These are phyloP conservation scores for Knoxdaviesia proteae DNA, from an alignment of 2,329 filamentous ascomycete species.

Conservation along the genomic window DNA sequence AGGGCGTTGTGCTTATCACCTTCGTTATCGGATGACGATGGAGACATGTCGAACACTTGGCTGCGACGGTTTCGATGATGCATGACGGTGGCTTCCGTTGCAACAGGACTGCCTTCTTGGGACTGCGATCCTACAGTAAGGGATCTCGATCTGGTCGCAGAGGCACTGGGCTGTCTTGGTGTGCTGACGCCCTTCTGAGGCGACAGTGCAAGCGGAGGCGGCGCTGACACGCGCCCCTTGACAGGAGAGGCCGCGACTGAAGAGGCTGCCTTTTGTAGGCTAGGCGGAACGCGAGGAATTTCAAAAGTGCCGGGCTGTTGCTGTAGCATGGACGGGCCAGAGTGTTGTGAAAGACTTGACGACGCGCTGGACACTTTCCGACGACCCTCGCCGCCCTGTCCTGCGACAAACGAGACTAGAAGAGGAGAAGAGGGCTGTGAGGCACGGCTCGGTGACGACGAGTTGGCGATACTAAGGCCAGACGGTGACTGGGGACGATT, in stretches of 20 bases:
- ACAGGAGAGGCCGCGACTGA: conserved; percentile 32
- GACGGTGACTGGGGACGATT: conserved; percentile 78
- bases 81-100: conserved; percentile 44
- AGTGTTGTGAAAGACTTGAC: conserved; percentile 64
- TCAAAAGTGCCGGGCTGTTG: conserved; percentile 34
- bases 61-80: conserved; percentile 79
- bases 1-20: conserved; percentile 79
- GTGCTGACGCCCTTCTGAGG: conserved; percentile 43
- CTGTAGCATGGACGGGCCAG: conserved; percentile 43
- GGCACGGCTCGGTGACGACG: conserved; percentile 58
- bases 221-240: conserved; percentile 31
- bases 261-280: conserved; percentile 38
- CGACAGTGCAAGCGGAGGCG: conserved; percentile 30
- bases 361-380: conserved; percentile 85
- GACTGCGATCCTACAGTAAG: conserved; percentile 87
- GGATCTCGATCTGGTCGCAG: conserved; percentile 57
- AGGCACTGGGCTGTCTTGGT: conserved; percentile 37
- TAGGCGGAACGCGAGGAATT: conserved; percentile 38
- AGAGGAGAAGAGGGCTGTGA: conserved; percentile 53
- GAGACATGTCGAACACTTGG: conserved; percentile 89
- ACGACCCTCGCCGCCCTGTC: conserved; percentile 54
- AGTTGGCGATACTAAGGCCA: conserved; percentile 53
- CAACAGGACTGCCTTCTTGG: conserved; percentile 69
- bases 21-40: conserved; percentile 93
- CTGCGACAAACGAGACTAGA: conserved; percentile 89